Evolutionary conservation across 768 basidiomycete species (phyloP), one percentile per base, ranked within the genome.

Genomic region (Mycena kentingensis): DNA sequence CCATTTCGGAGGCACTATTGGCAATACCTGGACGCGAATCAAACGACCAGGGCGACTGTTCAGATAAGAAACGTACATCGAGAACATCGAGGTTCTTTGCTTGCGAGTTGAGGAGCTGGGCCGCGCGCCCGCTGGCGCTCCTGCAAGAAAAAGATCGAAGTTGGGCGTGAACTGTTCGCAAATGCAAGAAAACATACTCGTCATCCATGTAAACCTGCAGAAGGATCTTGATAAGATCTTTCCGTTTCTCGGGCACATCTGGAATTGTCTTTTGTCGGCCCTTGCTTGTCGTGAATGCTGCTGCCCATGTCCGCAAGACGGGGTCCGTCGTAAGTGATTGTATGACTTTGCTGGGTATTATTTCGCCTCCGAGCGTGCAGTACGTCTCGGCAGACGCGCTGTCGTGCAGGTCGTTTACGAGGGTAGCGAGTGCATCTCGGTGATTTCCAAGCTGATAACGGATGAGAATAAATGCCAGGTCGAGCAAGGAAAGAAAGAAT

Each of bases 151-250:
- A 29, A 12, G 31, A 41, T 29, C 1, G 25, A 43, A 35, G 26
- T 35, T 13, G 36, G 25, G 19, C 19, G 37, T 32, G 18, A 48
- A 37, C 18, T 46, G 34, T 27, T 28, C 22, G 49, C 6, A 50
- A n/a, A 41, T 41, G n/a, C 22, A 34, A 44, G 46, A 41, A 50
- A 25, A 77, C 87, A 52, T 60, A 90, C 90, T 82, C 81, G 49
- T 85, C 83, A 29, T 73, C 75, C 86, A 93, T 87, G 67, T 94
- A 93, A 6, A 94, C 87, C 64, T 88, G 84, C 52, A 96, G 63
- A 25, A 96, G 68, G 26, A 84, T 79, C 72, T 78, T 83, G 57
- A 94, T 67, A 59, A 94, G 69, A 22, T 79, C 76, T 46, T 73
- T 79, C 63, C 51, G 42, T 32, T 80, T 84, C 54, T 77, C 61